These are phyloP conservation scores for Plasmodium yoelii DNA, from an alignment of 169 alveolate species.

Conservation along the genomic window DNA sequence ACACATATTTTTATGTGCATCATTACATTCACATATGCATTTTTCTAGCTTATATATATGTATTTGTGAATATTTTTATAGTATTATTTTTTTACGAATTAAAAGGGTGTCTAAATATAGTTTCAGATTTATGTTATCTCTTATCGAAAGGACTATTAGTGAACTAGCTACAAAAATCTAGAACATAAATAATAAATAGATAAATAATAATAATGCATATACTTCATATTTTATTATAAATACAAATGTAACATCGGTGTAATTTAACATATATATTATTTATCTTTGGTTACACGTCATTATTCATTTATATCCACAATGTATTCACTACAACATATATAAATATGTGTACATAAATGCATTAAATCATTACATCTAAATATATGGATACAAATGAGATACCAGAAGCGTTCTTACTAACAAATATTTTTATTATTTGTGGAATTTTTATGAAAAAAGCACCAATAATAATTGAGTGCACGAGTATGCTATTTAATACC, in stretches of 20 bases:
- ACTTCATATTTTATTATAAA: too few species aligned
- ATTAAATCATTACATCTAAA: slow-evolving; percentile 28
- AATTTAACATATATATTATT: too few species aligned
- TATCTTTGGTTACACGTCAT: too few species aligned
- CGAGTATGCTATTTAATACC: slow-evolving; percentile 38
- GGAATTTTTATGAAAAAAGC: slow-evolving; percentile 45
- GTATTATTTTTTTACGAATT: slow-evolving; percentile 18
- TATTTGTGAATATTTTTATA: background rate
- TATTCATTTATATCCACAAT: background rate
- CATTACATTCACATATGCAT: background rate
- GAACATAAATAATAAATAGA: background rate
- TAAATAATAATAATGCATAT: too few species aligned
- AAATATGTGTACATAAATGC: background rate
- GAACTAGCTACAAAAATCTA: slow-evolving; percentile 43
- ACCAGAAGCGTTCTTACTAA: slow-evolving; percentile 30
- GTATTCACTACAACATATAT: slow-evolving; percentile 4
- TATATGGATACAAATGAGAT: slow-evolving; percentile 29
- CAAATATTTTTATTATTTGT: slow-evolving; percentile 31
- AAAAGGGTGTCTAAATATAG: slow-evolving; percentile 19
- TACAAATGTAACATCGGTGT: too few species aligned
- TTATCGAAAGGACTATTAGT: slow-evolving; percentile 38
- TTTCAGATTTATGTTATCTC: slow-evolving; percentile 8
- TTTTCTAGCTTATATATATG: background rate
- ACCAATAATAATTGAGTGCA: slow-evolving; percentile 26
- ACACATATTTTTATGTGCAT: background rate